A percentile compares a stretch with the other conserved stretches of the same genome.
These are phyloP conservation scores for Colletotrichum plurivorum DNA, from an alignment of 2,329 filamentous ascomycete species.

Conservation along the genomic window DNA sequence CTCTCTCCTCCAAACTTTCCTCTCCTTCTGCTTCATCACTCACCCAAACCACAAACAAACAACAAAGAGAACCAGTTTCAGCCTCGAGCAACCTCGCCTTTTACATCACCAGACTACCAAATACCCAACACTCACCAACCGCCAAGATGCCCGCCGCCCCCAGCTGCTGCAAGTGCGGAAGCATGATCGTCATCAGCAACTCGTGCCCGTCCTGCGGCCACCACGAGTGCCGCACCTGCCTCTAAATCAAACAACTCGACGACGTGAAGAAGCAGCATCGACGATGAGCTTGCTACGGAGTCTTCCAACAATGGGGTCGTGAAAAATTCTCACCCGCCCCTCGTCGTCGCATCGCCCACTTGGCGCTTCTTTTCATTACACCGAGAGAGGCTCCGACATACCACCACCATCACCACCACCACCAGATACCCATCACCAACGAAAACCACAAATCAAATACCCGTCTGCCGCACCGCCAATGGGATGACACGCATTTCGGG, in stretches of 20 bases:
- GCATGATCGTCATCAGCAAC: slow-evolving; percentile 71
- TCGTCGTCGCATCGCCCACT: not conserved
- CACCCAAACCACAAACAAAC: slow-evolving; percentile 6
- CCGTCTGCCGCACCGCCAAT: slow-evolving; percentile 2
- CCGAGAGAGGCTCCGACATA: slow-evolving; percentile 35
- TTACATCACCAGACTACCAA: not conserved
- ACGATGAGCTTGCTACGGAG: not conserved
- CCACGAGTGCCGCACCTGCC: slow-evolving; percentile 64
- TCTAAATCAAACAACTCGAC: slow-evolving; percentile 42
- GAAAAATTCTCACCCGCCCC: not conserved
- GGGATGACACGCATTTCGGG: not conserved
- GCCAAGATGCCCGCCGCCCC: slow-evolving; percentile 60
- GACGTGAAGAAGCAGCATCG: not conserved
- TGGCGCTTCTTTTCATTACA: slow-evolving; percentile 17
- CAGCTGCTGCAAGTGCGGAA: slow-evolving; percentile 69
- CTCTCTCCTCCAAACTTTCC: slow-evolving; percentile 12
- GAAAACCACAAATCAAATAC: slow-evolving; percentile 20
- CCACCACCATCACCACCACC: too few relatives aligned
- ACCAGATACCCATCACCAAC: not conserved
- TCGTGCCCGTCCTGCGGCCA: slow-evolving; percentile 66
- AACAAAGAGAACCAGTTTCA: not conserved
- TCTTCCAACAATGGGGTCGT: not conserved
- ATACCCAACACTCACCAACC: slow-evolving; percentile 30
- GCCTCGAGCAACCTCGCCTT: slow-evolving; percentile 2
- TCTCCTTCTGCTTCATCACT: not conserved